Conservation (phyloP, 257 asterid genomes). For the Scutellaria galericulata region DNA sequence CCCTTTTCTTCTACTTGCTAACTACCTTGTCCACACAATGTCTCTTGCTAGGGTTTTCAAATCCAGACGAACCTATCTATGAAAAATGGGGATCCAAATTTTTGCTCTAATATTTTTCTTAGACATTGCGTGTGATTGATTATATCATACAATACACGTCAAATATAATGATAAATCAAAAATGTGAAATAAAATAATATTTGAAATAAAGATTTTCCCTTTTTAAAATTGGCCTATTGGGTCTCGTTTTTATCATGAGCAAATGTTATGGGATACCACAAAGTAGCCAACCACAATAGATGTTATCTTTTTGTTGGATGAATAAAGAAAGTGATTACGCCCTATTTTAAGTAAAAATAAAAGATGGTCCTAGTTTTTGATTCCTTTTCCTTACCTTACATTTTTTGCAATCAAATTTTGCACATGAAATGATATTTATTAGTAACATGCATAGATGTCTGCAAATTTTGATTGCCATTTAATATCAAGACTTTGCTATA, state of each 20-base stretch:
- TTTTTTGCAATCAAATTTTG: conserved; percentile 24
- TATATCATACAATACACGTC: no score
- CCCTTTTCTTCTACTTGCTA: conserved; percentile 34
- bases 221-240: not conserved
- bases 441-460: conserved; percentile 23
- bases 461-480: conserved; percentile 15
- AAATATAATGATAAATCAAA: no score
- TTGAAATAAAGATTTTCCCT: not conserved
- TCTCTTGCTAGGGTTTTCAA: no score
- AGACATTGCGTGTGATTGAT: no score
- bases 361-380: conserved; percentile 43
- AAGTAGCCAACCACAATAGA: conserved; percentile 26
- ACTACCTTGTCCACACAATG: conserved; percentile 38
- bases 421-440: conserved; percentile 40
- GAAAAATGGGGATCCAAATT: no score
- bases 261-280: conserved; percentile 2
- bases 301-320: conserved; percentile 28
- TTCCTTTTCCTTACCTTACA: conserved; percentile 27
- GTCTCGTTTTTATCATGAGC: conserved; percentile 33
- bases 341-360: conserved; percentile 37
- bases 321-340: conserved; percentile 38
- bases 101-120: no score
- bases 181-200: no score
- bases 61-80: no score
- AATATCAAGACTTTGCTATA: not conserved